Base-by-base conservation (phyloP, 352 stramenopile species). In the Phytophthora tubulina region DNA sequence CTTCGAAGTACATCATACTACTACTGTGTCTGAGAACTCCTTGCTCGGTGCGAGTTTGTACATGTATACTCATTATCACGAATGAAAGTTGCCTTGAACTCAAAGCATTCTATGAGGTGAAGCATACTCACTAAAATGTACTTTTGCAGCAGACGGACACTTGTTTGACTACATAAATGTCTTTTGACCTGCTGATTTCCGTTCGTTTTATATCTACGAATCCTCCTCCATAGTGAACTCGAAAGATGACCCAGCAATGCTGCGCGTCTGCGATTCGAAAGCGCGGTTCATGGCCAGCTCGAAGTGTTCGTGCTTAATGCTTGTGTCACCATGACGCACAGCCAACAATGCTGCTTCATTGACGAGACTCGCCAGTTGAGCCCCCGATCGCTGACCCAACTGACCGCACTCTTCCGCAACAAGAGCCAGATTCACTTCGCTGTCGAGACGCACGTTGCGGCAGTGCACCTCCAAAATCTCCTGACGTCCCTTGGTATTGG, bases 401-500 rank as follows among this genome's bases (percentile, higher is more conserved):
- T 82, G 73, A 5, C 75, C 85, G 50, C 86, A 91, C 41, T 90
- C 73, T 32, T 85, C 73, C 5, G 88, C 85, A 3, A 94, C 58
- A 30, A 80, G 72, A 7, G 59, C 44, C 15, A 94, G 54, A 51
- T 91, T 70, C 15, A 95, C 85, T 33, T 89, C 73, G 2, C 70
- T 76, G 32, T 83, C 83, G 1, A 94, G 66, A 5, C 80, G 77
- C 13, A 95, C 85, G 32, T 78, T 79, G 38, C 87, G 86, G 39
- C 72, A 82, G 51, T 95, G 88, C 4, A 95, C 85, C 14, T 82
- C 72, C 31, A 96, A 61, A 59, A 96, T 95, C 31, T 83, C 86
- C 27, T 95, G 90, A 31, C 97, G 91, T 8, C 96, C 96, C 38
- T 93, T 93, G 49, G 88, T 85, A 73, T 99, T 94, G 0, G 97